Evolutionary conservation across 176 grass and related monocot genomes (phyloP).

Genomic region (Aechmea fasciata): DNA sequence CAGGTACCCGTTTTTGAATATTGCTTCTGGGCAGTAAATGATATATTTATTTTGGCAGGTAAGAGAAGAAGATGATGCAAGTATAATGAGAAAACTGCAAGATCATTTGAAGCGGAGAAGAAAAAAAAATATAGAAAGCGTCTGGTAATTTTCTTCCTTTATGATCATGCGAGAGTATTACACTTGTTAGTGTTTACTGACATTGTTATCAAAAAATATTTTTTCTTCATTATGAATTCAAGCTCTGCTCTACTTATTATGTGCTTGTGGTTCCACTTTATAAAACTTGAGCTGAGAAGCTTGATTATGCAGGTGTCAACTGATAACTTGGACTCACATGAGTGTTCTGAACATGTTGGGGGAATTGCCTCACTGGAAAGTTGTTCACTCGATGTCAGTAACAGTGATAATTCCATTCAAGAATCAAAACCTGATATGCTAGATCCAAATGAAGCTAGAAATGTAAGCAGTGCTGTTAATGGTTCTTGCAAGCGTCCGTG

Average conservation of each 20-base stretch:
- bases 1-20: neutral
- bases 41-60: conserved; percentile 38
- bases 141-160: conserved; percentile 34
- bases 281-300: neutral
- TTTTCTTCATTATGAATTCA: too few species aligned
- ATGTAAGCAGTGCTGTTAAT: conserved; percentile 22
- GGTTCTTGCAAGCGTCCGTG: conserved; percentile 32
- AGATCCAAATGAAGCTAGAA: neutral
- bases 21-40: neutral
- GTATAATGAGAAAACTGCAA: conserved; percentile 47
- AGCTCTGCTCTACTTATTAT: too few species aligned
- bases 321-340: conserved; percentile 36
- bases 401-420: conserved; percentile 17
- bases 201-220: too few species aligned
- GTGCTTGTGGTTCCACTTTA: too few species aligned
- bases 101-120: conserved; percentile 51
- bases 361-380: conserved; percentile 25
- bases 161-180: neutral
- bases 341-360: conserved; percentile 15
- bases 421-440: conserved; percentile 15
- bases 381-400: conserved; percentile 21
- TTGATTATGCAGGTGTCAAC: conserved; percentile 8
- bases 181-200: neutral
- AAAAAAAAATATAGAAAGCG: conserved; percentile 25
- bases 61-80: conserved; percentile 83